phyloP scores from a whole-genome alignment of 2,329 filamentous ascomycete genomes.

The Cylindrodendrum hubeiense region DNA sequence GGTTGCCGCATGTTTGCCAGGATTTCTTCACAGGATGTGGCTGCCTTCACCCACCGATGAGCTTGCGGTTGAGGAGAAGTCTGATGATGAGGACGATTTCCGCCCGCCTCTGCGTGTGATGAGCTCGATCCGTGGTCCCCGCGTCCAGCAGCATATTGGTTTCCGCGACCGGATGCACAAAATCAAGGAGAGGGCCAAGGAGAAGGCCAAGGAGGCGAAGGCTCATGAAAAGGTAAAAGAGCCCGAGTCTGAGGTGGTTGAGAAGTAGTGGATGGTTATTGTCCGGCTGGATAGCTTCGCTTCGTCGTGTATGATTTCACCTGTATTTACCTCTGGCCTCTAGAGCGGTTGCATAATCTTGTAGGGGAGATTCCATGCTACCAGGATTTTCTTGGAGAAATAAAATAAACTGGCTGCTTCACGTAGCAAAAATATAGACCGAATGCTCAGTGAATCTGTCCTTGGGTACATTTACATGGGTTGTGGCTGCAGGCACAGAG shows the following conservation, averaged over 20 bases:
- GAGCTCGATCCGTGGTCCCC: conserved; percentile 47
- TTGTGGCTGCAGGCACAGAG: too few relatives aligned
- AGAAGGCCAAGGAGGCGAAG: conserved; percentile 23
- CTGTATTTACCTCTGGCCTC: not conserved
- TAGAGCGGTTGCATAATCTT: not conserved
- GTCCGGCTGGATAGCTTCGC: not conserved
- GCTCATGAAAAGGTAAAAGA: conserved; percentile 10
- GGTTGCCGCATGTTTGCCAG: conserved; percentile 46
- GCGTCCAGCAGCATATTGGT: conserved; percentile 47
- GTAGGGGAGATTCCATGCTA: not conserved
- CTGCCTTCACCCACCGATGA: conserved; percentile 34
- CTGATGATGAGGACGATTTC: conserved; percentile 40
- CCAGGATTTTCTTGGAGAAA: too few relatives aligned
- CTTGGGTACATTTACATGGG: too few relatives aligned
- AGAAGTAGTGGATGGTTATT: conserved; percentile 18
- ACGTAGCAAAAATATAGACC: too few relatives aligned
- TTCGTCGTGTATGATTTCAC: not conserved
- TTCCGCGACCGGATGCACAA: conserved; percentile 46
- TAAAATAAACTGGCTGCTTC: too few relatives aligned
- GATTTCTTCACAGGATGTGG: conserved; percentile 45
- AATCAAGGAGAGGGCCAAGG: conserved; percentile 44
- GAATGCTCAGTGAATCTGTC: not conserved
- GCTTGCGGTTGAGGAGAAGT: conserved; percentile 21
- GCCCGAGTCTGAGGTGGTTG: conserved; percentile 20
- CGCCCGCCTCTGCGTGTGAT: conserved; percentile 44